phyloP scores from a whole-genome alignment of 2,329 filamentous ascomycete genomes.

The Cryphonectria parasitica region DNA sequence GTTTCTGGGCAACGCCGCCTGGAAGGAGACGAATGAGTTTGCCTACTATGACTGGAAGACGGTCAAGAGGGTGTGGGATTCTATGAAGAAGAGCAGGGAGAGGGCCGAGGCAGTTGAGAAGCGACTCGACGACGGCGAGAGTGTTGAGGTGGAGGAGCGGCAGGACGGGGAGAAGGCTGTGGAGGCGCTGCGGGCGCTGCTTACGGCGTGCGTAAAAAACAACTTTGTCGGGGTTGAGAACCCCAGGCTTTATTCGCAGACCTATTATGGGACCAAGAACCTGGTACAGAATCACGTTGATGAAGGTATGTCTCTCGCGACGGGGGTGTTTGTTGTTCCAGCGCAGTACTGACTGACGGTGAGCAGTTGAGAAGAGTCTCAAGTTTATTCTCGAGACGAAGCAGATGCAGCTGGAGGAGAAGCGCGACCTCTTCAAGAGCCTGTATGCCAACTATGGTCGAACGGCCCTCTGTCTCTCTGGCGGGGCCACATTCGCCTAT shows the following conservation, averaged over 20 bases:
- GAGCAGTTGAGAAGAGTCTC: slow-evolving; percentile 65
- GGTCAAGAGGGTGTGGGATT: slow-evolving; percentile 74
- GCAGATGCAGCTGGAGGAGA: slow-evolving; percentile 71
- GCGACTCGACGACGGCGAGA: slow-evolving; percentile 40
- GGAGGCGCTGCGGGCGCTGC: slow-evolving; percentile 75
- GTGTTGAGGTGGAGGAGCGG: slow-evolving; percentile 41
- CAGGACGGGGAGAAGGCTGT: slow-evolving; percentile 55
- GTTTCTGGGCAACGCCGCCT: slow-evolving; percentile 78
- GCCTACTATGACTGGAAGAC: slow-evolving; percentile 90
- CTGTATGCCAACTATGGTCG: slow-evolving; percentile 89
- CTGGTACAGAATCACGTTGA: slow-evolving; percentile 89
- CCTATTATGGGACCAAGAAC: slow-evolving; percentile 97
- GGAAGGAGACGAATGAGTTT: slow-evolving; percentile 78
- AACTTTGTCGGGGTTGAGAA: slow-evolving; percentile 98
- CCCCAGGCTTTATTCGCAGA: slow-evolving; percentile 91
- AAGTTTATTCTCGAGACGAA: slow-evolving; percentile 70
- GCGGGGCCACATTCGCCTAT: slow-evolving; percentile 92
- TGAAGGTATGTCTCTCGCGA: slow-evolving; percentile 58
- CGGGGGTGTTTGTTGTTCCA: background rate
- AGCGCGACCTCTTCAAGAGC: slow-evolving; percentile 82
- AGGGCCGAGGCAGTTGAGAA: slow-evolving; percentile 57
- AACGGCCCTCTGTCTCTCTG: slow-evolving; percentile 89
- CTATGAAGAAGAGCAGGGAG: slow-evolving; percentile 69
- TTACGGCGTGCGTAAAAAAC: slow-evolving; percentile 94
- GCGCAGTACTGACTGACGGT: slow-evolving; percentile 27